Conservation (phyloP, 1,284 basidiomycete genomes). For the Sporisorium graminicola region DNA sequence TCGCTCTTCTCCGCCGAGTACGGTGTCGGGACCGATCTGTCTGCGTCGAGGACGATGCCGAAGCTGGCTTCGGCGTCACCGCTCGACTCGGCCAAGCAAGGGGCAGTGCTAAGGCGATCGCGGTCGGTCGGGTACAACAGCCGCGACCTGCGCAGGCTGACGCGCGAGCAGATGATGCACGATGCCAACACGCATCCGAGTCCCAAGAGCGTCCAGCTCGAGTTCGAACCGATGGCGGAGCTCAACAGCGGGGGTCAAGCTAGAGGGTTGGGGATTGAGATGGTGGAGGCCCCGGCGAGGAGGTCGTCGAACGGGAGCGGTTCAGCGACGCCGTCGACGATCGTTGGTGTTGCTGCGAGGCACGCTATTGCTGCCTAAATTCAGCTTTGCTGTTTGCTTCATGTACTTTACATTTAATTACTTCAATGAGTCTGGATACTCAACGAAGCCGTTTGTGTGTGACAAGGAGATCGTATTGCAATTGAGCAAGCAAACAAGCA, state of each 20-base stretch:
- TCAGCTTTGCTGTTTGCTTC: too few relatives aligned
- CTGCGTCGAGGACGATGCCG: conserved; percentile 19
- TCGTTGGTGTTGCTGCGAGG: background rate
- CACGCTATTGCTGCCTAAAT: conserved; percentile 23
- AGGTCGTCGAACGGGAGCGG: conserved; percentile 7
- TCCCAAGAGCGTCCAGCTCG: conserved; percentile 2
- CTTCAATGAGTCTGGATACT: background rate
- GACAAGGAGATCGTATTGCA: too few relatives aligned
- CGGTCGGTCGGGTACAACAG: conserved; percentile 23
- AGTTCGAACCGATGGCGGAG: background rate
- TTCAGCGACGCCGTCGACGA: background rate
- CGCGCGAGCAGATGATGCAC: conserved; percentile 22
- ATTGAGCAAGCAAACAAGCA: too few relatives aligned
- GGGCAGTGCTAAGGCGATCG: conserved; percentile 14
- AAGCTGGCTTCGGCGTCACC: conserved; percentile 18
- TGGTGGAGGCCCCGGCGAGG: background rate
- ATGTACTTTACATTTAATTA: background rate
- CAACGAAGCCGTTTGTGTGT: background rate
- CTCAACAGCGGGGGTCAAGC: background rate
- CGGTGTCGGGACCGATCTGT: background rate
- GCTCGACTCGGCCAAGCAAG: conserved; percentile 18
- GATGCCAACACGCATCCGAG: conserved; percentile 12
- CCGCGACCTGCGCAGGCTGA: conserved; percentile 15
- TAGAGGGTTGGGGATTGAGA: conserved; percentile 19
- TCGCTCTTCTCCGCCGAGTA: background rate